phyloP scores from a whole-genome alignment of 2,329 filamentous ascomycete genomes.

The Ophiocordyceps camponoti-floridani region DNA sequence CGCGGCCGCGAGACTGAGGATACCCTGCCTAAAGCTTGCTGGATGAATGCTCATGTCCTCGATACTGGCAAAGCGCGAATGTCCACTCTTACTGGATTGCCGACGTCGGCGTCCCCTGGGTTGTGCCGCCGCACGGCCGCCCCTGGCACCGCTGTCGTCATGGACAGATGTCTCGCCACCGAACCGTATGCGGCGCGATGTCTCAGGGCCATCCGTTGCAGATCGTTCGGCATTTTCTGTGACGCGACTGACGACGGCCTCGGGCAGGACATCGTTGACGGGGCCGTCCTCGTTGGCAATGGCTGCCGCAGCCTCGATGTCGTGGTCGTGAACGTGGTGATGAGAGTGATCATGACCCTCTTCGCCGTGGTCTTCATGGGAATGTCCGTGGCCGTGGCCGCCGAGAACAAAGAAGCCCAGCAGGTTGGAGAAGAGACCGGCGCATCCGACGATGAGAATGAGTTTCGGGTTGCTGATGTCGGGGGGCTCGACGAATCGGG shows the following conservation, averaged over 20 bases:
- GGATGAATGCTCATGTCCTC: conserved; percentile 72
- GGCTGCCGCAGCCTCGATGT: conserved; percentile 16
- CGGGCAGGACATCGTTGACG: conserved; percentile 43
- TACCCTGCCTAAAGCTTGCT: conserved; percentile 77
- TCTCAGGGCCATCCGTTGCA: conserved; percentile 14
- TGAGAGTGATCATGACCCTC: conserved; percentile 23
- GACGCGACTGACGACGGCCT: conserved; percentile 35
- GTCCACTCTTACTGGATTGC: conserved; percentile 29
- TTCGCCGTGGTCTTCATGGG: conserved; percentile 18
- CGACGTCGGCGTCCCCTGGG: conserved; percentile 24
- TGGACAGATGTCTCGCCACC: conserved; percentile 9
- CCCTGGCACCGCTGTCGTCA: conserved; percentile 11
- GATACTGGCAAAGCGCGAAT: conserved; percentile 45
- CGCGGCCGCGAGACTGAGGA: conserved; percentile 50
- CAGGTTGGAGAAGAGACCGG: conserved; percentile 76
- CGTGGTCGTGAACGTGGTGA: conserved; percentile 17
- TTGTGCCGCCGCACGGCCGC: conserved; percentile 12
- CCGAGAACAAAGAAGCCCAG: conserved; percentile 81
- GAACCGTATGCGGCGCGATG: conserved; percentile 21
- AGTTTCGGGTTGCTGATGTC: conserved; percentile 71
- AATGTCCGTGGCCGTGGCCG: conserved; percentile 74
- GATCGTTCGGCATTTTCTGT: conserved; percentile 12
- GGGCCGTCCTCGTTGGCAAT: conserved; percentile 39
- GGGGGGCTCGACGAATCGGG: conserved; percentile 80
- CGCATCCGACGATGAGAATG: conserved; percentile 74